Evolutionary conservation across 2,329 filamentous ascomycete genomes (phyloP), one percentile per base, ranked within the genome.

Genomic region (Colletotrichum sp.): DNA sequence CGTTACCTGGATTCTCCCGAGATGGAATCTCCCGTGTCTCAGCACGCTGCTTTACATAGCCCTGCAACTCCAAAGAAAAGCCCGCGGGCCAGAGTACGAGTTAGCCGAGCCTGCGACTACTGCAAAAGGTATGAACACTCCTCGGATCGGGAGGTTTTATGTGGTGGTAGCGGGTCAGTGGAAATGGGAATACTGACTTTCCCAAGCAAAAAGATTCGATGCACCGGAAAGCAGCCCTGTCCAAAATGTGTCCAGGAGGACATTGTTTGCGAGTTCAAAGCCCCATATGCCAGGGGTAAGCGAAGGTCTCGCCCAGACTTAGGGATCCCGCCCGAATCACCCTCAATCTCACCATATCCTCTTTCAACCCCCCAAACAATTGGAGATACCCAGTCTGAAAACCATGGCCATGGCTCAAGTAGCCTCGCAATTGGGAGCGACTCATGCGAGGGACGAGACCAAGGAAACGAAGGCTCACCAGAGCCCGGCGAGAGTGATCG

Each of bases 401-500:
- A 1, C 11, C n/a, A 21, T 47, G n/a, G 11, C 43, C n/a, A 47
- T 47, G n/a, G 43, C 13, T 13, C n/a, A 8, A 13, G 8, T 21
- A n/a, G 11, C 43, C 12, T 47, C 11, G n/a, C n/a, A 12, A 8
- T 21, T 2, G 43, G n/a, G 43, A 13, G n/a, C 18, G n/a, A 4
- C 43, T 21, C n/a, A 21, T 21, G n/a, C n/a, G n/a, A 47, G 43
- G 43, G n/a, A 47, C 43, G 11, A 47, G n/a, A 13, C n/a, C 43
- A 11, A 8, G 11, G 43, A 47, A 47, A 47, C 13, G 43, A 47
- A 63, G 62, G 61, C 18, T 81, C 79, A 5, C 79, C 80, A 5
- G 80, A 81, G 31, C 79, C 78, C 3, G 73, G 78, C 0, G 79
- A 81, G 27, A 77, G 76, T 1, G 80, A 81, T 27, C 70, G 77